phyloP scores from a whole-genome alignment of 164 flowering plant genomes.

The Vitis labrusca region DNA sequence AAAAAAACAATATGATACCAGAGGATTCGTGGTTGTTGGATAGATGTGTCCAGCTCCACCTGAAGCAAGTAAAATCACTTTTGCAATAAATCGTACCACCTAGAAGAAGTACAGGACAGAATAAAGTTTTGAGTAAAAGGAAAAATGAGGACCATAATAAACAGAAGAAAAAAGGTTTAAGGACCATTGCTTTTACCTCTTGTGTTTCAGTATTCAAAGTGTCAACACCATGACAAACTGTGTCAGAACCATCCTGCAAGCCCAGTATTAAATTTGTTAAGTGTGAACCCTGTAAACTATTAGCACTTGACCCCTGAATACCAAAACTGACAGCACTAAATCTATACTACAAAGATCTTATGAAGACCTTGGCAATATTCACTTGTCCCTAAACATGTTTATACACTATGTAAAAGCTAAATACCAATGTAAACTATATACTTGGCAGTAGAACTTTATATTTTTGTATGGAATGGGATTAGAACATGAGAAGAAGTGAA shows the following conservation, averaged over 20 bases:
- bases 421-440: no score
- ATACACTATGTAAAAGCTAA: no score
- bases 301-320: not conserved
- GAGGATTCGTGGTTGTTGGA: constrained; percentile 96
- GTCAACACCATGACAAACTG: constrained; percentile 89
- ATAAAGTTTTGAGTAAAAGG: not conserved
- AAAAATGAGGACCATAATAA: not conserved
- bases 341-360: not conserved
- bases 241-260: constrained; percentile 77
- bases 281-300: not conserved
- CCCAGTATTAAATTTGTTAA: constrained; percentile 1
- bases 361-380: not conserved
- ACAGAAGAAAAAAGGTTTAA: not conserved
- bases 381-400: not conserved
- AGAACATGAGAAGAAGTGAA: constrained; percentile 14
- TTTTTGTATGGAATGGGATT: not conserved
- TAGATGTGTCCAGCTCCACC: constrained; percentile 99
- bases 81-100: constrained; percentile 87
- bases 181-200: constrained; percentile 48
- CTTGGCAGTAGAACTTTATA: no score
- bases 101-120: constrained; percentile 15
- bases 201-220: constrained; percentile 77
- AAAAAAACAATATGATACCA: constrained; percentile 35
- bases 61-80: constrained; percentile 91
- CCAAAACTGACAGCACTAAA: not conserved